Percentiles rank a stretch among this genome's conserved stretches.
These are phyloP conservation scores for Phaeotremella fagi DNA, from an alignment of 768 basidiomycete species.

Conservation along the genomic window DNA sequence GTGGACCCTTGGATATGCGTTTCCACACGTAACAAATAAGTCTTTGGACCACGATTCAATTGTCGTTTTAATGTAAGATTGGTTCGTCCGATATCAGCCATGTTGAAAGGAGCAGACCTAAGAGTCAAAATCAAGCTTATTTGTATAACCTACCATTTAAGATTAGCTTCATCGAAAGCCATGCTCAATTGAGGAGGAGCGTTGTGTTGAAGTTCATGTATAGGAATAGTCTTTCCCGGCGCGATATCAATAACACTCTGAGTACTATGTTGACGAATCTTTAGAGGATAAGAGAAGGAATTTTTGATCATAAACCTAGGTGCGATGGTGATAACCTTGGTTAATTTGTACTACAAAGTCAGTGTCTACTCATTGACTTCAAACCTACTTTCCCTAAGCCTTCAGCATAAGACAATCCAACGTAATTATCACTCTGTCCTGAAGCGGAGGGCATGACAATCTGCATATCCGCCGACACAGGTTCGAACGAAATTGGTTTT, in stretches of 20 bases:
- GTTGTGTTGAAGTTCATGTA: slow-evolving; percentile 61
- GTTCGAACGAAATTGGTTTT: slow-evolving; percentile 85
- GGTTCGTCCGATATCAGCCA: slow-evolving; percentile 78
- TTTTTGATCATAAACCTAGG: slow-evolving; percentile 91
- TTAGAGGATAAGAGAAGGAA: slow-evolving; percentile 62
- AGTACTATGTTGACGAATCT: slow-evolving; percentile 81
- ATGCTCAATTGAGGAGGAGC: slow-evolving; percentile 71
- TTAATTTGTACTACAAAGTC: slow-evolving; percentile 67
- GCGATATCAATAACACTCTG: slow-evolving; percentile 58
- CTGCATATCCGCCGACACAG: slow-evolving; percentile 82
- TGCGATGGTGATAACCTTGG: slow-evolving; percentile 83
- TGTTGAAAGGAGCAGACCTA: slow-evolving; percentile 89
- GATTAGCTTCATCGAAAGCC: slow-evolving; percentile 77
- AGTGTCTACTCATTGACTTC: neutral
- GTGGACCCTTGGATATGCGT: slow-evolving; percentile 77
- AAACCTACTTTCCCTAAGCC: slow-evolving; percentile 70
- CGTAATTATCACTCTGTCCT: slow-evolving; percentile 62
- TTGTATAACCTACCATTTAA: slow-evolving; percentile 42
- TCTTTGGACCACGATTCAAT: slow-evolving; percentile 41
- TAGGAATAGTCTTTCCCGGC: slow-evolving; percentile 64
- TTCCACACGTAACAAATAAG: slow-evolving; percentile 66
- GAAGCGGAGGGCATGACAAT: slow-evolving; percentile 64
- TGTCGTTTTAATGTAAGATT: slow-evolving; percentile 26
- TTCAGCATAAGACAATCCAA: slow-evolving; percentile 87
- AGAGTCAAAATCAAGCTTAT: neutral